Base-by-base conservation (phyloP, 805 yeast genomes). In the Lipomyces yamanashiensis region DNA sequence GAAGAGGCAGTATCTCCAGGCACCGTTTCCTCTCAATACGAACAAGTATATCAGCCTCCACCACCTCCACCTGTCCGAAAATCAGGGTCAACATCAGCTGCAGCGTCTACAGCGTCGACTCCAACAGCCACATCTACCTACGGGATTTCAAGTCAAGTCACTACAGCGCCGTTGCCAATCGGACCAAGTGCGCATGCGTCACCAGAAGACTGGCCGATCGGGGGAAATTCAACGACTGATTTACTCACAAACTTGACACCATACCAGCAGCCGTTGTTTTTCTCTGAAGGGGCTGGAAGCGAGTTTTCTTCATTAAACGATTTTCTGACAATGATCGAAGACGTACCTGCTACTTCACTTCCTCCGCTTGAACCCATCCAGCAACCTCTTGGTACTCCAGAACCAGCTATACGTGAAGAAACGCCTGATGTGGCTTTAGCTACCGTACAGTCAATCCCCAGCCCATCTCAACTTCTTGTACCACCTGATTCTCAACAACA, bases 261-360 rank as follows among this genome's bases (percentile, higher is more conserved):
- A 6, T 56, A 68, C 28, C 71, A 71, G 78, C 59, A 78, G 66
- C 95, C 96, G 0, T 84, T 88, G 61, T 92, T 92, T 77, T 88
- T 85, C 67, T 89, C 96, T 0, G 97, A 92, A 71, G 96, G 92
- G 0, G 69, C 63, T 6, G 96, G 96, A 1, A 87, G 95, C 21
- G 98, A 92, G 76, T 92, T 92, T 73, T 86, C 91, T 66, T 91
- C 97, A 0, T 79, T 92, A 68, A 91, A 90, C 64, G 97, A 92
- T 73, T 92, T 92, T 71, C 78, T 92, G 58, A 86, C 92, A 1
- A 90, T 92, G 90, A 84, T 92, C 51, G 97, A 92, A 71, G 97
- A 92, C 15, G 36, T 33, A 9, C 54, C 54, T 7, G 41, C 50
- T 4, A 12, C 33, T 3, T 10, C 33, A 3, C 9, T 15, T 21